A percentile compares a stretch with the other conserved stretches of the same genome.
Evolutionary conservation across 176 grass and related monocot genomes (phyloP).

Genomic region (Eragrostis nindensis): DNA sequence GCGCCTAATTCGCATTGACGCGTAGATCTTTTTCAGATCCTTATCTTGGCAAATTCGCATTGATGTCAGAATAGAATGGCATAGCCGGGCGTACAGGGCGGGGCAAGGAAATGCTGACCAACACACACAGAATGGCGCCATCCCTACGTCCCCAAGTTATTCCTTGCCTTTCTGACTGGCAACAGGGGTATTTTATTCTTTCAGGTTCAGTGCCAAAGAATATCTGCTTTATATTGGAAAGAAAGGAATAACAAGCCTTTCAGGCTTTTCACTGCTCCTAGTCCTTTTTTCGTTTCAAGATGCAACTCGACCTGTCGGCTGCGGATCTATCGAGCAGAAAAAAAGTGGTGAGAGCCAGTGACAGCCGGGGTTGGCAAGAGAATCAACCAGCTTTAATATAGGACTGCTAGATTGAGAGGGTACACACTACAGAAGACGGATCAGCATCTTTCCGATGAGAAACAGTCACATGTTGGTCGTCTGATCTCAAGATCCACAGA

Average conservation of each 20-base stretch:
- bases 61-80: slow-evolving; percentile 12
- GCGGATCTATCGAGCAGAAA: neutral
- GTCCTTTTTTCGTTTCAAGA: neutral
- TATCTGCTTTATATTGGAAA: slow-evolving; percentile 32
- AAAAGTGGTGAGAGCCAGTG: neutral
- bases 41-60: slow-evolving; percentile 17
- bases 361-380: slow-evolving; percentile 5
- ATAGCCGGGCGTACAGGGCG: slow-evolving; percentile 1
- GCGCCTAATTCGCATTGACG: neutral
- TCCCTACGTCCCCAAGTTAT: slow-evolving; percentile 32
- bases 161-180: neutral
- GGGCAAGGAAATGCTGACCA: neutral
- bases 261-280: neutral
- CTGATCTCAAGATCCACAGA: slow-evolving; percentile 5
- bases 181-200: slow-evolving; percentile 25
- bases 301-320: neutral
- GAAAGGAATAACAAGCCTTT: neutral
- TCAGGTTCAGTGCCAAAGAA: neutral
- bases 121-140: neutral
- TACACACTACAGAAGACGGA: neutral
- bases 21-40: neutral
- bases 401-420: neutral
- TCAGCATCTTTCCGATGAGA: neutral
- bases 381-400: slow-evolving; percentile 21
- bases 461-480: slow-evolving; percentile 6